Evolutionary conservation across 345 rosid genomes (phyloP).

Genomic region (Linum lewisii): DNA sequence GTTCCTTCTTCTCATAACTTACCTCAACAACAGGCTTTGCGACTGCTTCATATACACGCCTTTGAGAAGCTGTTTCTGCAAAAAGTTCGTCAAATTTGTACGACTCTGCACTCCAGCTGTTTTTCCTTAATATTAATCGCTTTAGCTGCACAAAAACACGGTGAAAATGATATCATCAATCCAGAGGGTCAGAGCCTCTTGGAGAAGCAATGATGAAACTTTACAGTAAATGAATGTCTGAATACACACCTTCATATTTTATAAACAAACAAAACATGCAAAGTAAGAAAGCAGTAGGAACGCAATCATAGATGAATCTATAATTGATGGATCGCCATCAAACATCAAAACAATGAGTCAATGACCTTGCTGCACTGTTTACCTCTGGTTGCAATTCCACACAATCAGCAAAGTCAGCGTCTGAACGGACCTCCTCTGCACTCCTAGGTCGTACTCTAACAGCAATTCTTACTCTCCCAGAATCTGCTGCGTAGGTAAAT

Average conservation of each 20-base stretch:
- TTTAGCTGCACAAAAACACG: conserved; percentile 42
- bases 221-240: not conserved
- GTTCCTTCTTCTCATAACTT: conserved; percentile 5
- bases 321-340: not conserved
- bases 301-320: not conserved
- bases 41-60: conserved; percentile 82
- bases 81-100: conserved; percentile 79
- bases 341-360: not conserved
- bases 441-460: conserved; percentile 78
- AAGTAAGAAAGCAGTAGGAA: not conserved
- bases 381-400: conserved; percentile 93
- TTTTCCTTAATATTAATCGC: conserved; percentile 69
- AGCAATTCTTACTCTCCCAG: conserved; percentile 84
- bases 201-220: not conserved
- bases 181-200: not conserved
- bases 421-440: conserved; percentile 55
- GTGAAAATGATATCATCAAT: not conserved
- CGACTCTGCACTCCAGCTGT: conserved; percentile 85
- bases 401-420: conserved; percentile 77
- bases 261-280: not conserved
- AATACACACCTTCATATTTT: not conserved
- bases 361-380: not conserved
- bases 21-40: conserved; percentile 95
- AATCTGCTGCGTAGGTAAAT: conserved; percentile 27
- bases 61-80: conserved; percentile 75